Conservation (phyloP, 495 filamentous ascomycete species). For the Trichoderma asperelloides region DNA sequence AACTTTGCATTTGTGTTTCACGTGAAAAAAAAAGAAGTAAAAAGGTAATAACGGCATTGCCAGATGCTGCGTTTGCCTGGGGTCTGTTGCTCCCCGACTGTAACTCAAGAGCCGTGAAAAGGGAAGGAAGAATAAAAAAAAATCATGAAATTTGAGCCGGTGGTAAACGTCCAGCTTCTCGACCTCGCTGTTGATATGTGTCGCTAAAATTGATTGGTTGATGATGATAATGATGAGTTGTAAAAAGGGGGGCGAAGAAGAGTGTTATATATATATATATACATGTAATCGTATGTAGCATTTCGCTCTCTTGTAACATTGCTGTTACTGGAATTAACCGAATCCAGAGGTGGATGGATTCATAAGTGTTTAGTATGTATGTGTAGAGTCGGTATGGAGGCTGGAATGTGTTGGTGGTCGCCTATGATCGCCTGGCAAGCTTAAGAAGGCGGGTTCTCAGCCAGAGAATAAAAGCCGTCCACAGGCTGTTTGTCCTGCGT, state of each 20-base stretch:
- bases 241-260: neutral
- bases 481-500: slow-evolving; percentile 43
- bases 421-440: slow-evolving; percentile 18
- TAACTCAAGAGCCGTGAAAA: neutral
- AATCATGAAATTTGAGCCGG: neutral
- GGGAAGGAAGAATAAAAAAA: neutral
- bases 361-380: neutral
- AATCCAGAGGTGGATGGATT: neutral
- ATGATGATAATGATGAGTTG: neutral
- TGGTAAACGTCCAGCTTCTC: neutral
- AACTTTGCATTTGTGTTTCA: neutral
- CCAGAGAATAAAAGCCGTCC: slow-evolving; percentile 48
- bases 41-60: neutral
- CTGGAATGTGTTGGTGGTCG: neutral
- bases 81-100: slow-evolving; percentile 3
- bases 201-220: neutral
- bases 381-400: neutral
- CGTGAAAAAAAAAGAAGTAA: neutral
- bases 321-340: neutral
- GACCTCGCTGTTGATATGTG: neutral
- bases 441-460: slow-evolving; percentile 42
- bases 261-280: neutral
- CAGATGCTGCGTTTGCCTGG: neutral
- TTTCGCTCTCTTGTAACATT: neutral
- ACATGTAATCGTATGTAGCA: neutral